Percentiles rank a stretch among this genome's conserved stretches.
phyloP scores from a whole-genome alignment of 2,329 filamentous ascomycete genomes.

The Acrocalymma vagum region DNA sequence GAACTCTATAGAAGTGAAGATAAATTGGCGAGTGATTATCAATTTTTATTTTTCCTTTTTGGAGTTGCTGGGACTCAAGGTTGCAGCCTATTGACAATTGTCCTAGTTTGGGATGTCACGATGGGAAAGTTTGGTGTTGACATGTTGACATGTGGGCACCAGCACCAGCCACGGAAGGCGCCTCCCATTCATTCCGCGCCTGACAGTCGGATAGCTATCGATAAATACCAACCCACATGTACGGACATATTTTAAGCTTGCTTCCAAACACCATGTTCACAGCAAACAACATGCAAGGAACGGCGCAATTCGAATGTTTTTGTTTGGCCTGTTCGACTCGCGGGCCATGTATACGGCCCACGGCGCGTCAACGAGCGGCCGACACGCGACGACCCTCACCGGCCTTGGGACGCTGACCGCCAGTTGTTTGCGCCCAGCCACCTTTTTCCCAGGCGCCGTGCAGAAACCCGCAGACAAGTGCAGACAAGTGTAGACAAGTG shows the following conservation, averaged over 20 bases:
- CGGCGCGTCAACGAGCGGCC: conserved; percentile 26
- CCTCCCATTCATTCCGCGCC: conserved; percentile 3
- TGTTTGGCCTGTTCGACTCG: conserved; percentile 39
- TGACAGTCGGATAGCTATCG: conserved; percentile 30
- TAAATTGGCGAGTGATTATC: no score
- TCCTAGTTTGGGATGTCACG: no score
- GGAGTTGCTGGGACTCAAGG: no score
- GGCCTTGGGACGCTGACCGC: conserved; percentile 30
- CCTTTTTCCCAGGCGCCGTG: conserved; percentile 22
- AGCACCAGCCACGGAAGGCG: conserved; percentile 20
- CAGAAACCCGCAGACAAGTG: no score
- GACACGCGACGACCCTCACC: conserved; percentile 22
- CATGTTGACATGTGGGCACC: no score
- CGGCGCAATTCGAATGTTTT: conserved; percentile 22
- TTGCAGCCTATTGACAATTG: no score
- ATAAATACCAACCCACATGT: no score
- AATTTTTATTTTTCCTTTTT: no score
- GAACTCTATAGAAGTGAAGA: no score
- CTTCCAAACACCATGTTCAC: conserved; percentile 10
- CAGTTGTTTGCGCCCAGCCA: conserved; percentile 39
- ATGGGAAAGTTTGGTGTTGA: conserved; percentile 37
- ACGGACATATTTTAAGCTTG: conserved; percentile 8
- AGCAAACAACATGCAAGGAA: conserved; percentile 23
- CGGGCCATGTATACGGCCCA: conserved; percentile 24
- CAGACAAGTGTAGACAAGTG: no score